phyloP scores from a whole-genome alignment of 2,329 filamentous ascomycete genomes.

The Juglanconis sp. region DNA sequence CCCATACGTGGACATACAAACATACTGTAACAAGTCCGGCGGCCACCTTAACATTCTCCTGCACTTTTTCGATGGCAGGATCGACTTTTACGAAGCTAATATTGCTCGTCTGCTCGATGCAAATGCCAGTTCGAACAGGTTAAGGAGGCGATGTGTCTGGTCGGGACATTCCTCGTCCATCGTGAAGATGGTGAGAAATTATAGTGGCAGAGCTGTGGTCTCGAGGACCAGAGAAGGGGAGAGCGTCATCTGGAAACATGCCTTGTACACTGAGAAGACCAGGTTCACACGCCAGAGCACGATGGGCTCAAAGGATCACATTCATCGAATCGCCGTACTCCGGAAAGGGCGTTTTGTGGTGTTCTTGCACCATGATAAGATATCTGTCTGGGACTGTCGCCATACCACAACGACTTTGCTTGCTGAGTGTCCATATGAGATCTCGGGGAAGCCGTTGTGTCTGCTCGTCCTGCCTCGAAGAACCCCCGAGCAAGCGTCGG shows the following conservation, averaged over 20 bases:
- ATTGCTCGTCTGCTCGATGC: conserved; percentile 80
- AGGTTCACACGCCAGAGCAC: conserved; percentile 64
- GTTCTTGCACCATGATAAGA: conserved; percentile 68
- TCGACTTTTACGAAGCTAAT: conserved; percentile 77
- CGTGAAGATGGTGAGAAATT: conserved; percentile 83
- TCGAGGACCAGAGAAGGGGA: conserved; percentile 78
- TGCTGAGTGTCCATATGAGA: conserved; percentile 53
- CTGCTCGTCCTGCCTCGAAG: conserved; percentile 68
- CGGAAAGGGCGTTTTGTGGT: conserved; percentile 75
- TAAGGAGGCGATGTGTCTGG: conserved; percentile 67
- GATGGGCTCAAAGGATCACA: conserved; percentile 65
- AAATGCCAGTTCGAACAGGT: conserved; percentile 54
- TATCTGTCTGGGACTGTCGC: conserved; percentile 79
- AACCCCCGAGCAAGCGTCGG: conserved; percentile 52
- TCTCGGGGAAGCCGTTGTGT: conserved; percentile 72
- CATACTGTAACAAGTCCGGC: conserved; percentile 64
- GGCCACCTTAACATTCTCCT: conserved; percentile 70
- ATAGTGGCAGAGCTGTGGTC: conserved; percentile 74
- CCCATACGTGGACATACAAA: conserved; percentile 64
- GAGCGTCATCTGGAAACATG: conserved; percentile 78
- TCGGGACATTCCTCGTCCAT: conserved; percentile 79
- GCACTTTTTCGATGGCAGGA: conserved; percentile 80
- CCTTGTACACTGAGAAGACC: conserved; percentile 45
- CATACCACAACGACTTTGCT: conserved; percentile 56
- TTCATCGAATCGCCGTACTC: conserved; percentile 76